Percentiles rank a stretch among this genome's conserved stretches.
Conservation (phyloP, 2,329 filamentous ascomycete genomes). For the Colletotrichum sublineola region DNA sequence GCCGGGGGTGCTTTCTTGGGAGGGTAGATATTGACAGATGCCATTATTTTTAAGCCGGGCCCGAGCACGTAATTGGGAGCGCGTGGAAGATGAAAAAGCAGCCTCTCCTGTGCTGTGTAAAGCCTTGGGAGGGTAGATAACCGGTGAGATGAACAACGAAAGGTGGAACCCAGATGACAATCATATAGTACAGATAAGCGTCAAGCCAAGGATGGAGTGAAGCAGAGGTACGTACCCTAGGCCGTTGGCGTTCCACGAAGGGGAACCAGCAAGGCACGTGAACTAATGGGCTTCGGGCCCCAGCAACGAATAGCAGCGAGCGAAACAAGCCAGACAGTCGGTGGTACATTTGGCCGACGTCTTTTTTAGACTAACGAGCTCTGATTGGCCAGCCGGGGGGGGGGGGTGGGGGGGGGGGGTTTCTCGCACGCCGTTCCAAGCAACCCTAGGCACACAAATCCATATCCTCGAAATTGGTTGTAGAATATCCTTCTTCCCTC, state of each 20-base stretch:
- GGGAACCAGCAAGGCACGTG: conserved; percentile 17
- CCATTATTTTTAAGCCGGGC: conserved; percentile 46
- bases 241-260: conserved; percentile 1
- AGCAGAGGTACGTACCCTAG: background rate
- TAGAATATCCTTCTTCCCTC: conserved; percentile 44
- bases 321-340: conserved; percentile 2
- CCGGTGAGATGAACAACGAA: background rate
- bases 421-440: conserved; percentile 35
- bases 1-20: conserved; percentile 45
- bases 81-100: too few relatives aligned
- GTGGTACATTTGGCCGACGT: conserved; percentile 17
- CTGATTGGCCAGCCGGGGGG: conserved; percentile 54
- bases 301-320: background rate
- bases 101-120: background rate
- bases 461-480: conserved; percentile 52
- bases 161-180: background rate
- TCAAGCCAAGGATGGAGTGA: background rate
- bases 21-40: conserved; percentile 59
- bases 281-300: conserved; percentile 13
- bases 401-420: too few relatives aligned
- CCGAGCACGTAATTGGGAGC: background rate
- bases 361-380: background rate
- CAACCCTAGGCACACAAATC: conserved; percentile 59
- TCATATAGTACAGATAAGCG: background rate
- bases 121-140: background rate